Percentiles rank a stretch among this genome's conserved stretches.
phyloP scores from a whole-genome alignment of 495 filamentous ascomycete species.

The Aspergillus incahuasiensis region DNA sequence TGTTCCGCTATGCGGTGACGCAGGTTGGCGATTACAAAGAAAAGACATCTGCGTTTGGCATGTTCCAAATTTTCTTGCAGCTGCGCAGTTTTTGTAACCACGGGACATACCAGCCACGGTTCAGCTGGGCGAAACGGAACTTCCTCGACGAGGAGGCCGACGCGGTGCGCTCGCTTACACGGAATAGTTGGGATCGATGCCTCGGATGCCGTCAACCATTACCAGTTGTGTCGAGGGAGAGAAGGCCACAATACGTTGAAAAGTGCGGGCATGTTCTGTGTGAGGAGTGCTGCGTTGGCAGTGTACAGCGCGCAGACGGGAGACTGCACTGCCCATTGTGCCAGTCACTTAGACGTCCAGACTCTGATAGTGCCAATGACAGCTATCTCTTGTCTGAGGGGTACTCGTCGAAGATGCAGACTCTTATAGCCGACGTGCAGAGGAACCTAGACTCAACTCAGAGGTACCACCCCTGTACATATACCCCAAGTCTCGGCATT shows the following conservation, averaged over 20 bases:
- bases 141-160: slow-evolving; percentile 15
- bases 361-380: not conserved
- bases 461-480: slow-evolving; percentile 21
- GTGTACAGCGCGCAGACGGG: not conserved
- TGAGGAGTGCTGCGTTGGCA: slow-evolving; percentile 6
- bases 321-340: slow-evolving; percentile 1
- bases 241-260: slow-evolving; percentile 16
- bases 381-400: slow-evolving; percentile 1
- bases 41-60: too few relatives aligned
- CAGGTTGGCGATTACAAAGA: too few relatives aligned
- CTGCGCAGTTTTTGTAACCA: too few relatives aligned
- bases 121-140: slow-evolving; percentile 30
- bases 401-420: slow-evolving; percentile 27
- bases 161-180: slow-evolving; percentile 13
- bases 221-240: slow-evolving; percentile 3
- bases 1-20: too few relatives aligned
- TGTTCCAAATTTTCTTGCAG: too few relatives aligned
- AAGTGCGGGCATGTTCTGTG: slow-evolving; percentile 16
- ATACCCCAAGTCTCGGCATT: not conserved
- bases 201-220: not conserved
- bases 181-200: slow-evolving; percentile 10
- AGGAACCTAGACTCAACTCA: slow-evolving; percentile 23
- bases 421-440: slow-evolving; percentile 30
- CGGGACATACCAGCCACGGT: slow-evolving; percentile 34
- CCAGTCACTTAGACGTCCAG: not conserved